Base-by-base conservation (phyloP, 352 stramenopile genomes). In the Pythium periplocum region DNA sequence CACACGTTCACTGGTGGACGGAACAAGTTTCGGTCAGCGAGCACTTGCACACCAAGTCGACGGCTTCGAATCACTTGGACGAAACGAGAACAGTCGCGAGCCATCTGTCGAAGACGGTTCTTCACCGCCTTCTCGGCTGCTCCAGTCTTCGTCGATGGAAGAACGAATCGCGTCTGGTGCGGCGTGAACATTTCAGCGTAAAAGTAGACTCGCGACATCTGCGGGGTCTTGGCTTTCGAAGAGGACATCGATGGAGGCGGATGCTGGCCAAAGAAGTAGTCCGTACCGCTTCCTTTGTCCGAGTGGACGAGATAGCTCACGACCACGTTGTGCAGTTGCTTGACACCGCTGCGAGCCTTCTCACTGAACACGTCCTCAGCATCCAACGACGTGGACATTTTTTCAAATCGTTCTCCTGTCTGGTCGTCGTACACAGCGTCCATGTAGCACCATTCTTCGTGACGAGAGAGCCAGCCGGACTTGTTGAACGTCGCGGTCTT, bases 41-140 rank as follows among this genome's bases (percentile, higher is more conserved):
- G 66, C 40, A 68, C 65, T 53, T 88, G 79, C 5, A 69, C 64
- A 17, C 75, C 77, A 32, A 90, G 73, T 5, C 80, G 75, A 0
- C 73, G 75, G 17, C 80, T 66, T 1, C 73, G 74, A 10, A 90
- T 66, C 8, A 89, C 53, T 5, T 71, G 65, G 3, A 70, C 64
- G 4, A 89, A 50, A 1, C 67, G 65, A 32, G 50, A 43, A 34
- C 55, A 62, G 39, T 50, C 43, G 36, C 59, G 36, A 9, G 60
- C 60, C 11, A 67, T 35, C 10, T 10, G 31, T 2, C 62, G 30
- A 12, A 68, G 61, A 4, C 61, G 61, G 10, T 52, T 44, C 11
- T 57, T 50, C 41, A 60, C 60, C 10, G 48, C 38, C 4, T 46
- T 32, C 2, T 63, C 55, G 9, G 38, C 7, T 8, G 38, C 38